These are phyloP conservation scores for Epichloe coenophiala DNA, from an alignment of 2,329 filamentous ascomycete genomes.

Conservation along the genomic window DNA sequence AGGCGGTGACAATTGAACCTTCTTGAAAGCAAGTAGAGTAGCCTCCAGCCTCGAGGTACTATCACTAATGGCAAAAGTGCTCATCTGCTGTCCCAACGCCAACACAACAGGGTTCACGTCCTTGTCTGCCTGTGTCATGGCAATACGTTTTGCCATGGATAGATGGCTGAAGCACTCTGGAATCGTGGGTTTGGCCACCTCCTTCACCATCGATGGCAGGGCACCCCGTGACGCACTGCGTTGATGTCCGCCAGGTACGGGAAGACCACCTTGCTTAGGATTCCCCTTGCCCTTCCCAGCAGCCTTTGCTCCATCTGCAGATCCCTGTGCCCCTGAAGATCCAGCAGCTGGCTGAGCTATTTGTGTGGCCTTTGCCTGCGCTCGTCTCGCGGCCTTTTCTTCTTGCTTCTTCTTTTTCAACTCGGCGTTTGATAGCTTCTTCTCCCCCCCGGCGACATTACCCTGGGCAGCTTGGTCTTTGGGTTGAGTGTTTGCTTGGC, in stretches of 20 bases:
- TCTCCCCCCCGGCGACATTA: slow-evolving; percentile 16
- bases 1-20: slow-evolving; percentile 32
- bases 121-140: slow-evolving; percentile 48
- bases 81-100: slow-evolving; percentile 79
- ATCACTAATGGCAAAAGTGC: slow-evolving; percentile 75
- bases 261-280: slow-evolving; percentile 30
- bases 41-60: slow-evolving; percentile 80
- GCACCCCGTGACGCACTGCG: slow-evolving; percentile 20
- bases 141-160: slow-evolving; percentile 49
- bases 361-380: slow-evolving; percentile 50
- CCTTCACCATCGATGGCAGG: slow-evolving; percentile 27
- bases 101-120: slow-evolving; percentile 78
- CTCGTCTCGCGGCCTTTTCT: slow-evolving; percentile 78
- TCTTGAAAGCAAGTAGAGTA: slow-evolving; percentile 79
- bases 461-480: slow-evolving; percentile 10
- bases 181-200: slow-evolving; percentile 41
- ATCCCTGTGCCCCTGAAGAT: slow-evolving; percentile 13
- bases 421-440: slow-evolving; percentile 60
- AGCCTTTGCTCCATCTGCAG: slow-evolving; percentile 23
- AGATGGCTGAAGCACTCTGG: slow-evolving; percentile 72
- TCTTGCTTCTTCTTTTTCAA: slow-evolving; percentile 82
- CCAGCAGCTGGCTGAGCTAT: slow-evolving; percentile 20
- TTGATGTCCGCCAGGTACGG: slow-evolving; percentile 19
- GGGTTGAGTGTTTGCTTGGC: slow-evolving; percentile 8
- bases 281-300: slow-evolving; percentile 31